Evolutionary conservation across 1,284 basidiomycete genomes (phyloP), one percentile per base, ranked within the genome.

Genomic region (Psilocybe mexicana): DNA sequence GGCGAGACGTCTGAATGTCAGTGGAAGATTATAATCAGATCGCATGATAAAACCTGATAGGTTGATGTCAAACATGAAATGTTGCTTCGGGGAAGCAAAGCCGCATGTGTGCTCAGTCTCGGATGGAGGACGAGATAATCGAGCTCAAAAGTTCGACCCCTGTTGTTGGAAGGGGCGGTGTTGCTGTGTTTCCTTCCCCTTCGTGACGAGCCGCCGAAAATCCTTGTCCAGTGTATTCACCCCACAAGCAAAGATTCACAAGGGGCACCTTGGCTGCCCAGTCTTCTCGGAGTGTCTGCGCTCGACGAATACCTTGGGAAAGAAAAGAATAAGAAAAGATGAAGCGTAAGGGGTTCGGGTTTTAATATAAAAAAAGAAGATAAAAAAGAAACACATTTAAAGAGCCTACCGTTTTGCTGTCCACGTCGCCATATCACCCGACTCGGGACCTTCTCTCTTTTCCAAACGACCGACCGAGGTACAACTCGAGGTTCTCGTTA

Each of bases 211-310:
- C 55, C 87, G 87, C 71, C 96, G 92, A 73, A 98, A 95, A 65
- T 98, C 96, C 33, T 85, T 92, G 70, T 98, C 95, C 93, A 36
- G 87, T 96, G 75, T 97, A 92, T 67, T 93, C 89, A 28, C 96
- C 96, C 26, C 81, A 80, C 56, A 98, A 78, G 80, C 93, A 99
- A 26, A 91, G 89, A 70, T 98, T 98, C 67, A 98, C 90, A 59
- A 94, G 86, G 65, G 95, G 88, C 73, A 98, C 96, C 74, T 97
- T 96, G 75, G 99, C 96, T 0, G 97, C 99, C 96, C 97, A 99
- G 73, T 99, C 96, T 76, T 99, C 96, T 53, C 96, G 85, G 71
- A 99, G 96, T 0, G 97, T 99, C 76, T 99, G 59, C 97, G 93
- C 79, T 99, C 96, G 46, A 99, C 94, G 68, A 98, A 99, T 62